Evolutionary conservation across 2,329 filamentous ascomycete species (phyloP), one percentile per base, ranked within the genome.

Genomic region (Alternaria brassicicola): DNA sequence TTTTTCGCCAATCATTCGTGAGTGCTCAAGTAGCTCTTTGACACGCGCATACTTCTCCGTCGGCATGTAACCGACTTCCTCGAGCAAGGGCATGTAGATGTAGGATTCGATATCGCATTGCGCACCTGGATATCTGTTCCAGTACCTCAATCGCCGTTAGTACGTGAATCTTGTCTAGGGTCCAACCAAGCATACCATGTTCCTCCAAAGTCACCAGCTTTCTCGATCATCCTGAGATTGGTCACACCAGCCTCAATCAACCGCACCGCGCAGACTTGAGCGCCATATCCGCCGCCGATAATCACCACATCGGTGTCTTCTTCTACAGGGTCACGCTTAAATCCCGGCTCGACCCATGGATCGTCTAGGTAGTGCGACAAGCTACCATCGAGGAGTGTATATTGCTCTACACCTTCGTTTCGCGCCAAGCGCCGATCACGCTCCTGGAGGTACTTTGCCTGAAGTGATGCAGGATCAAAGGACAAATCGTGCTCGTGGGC

Each of bases 1-100:
- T 55, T 80, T 76, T 38, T 73, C 69, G 6, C 78, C 80, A 15
- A 86, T 78, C 1, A 72, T 70, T 6, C 82, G 70, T 3, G 80
- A 76, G 65, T 87, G 79, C 33, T 76, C 69, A 0, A 80, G 78
- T 17, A 87, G 57, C 62, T 85, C 83, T 3, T 71, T 63, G 0
- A 80, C 82, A 9, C 73, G 73, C 0, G 79, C 73, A 61, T 83
- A 85, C 39, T 79, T 79, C 41, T 84, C 77, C 15, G 77, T 82
- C 0, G 86, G 87, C 69, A 87, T 81, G 65, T 86, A 87, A 1
- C 58, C 65, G 3, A 68, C 48, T 45, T 73, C 69, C 35, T 72
- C 49, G 6, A 52, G 49, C 8, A 52, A 19, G 19, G 71, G 69
- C 70, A 72, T 72, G 41, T 73, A 70, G 26, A 71, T 70, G 45